Evolutionary conservation across 169 alveolate species (phyloP), one percentile per base, ranked within the genome.

Genomic region (Theileria orientalis): DNA sequence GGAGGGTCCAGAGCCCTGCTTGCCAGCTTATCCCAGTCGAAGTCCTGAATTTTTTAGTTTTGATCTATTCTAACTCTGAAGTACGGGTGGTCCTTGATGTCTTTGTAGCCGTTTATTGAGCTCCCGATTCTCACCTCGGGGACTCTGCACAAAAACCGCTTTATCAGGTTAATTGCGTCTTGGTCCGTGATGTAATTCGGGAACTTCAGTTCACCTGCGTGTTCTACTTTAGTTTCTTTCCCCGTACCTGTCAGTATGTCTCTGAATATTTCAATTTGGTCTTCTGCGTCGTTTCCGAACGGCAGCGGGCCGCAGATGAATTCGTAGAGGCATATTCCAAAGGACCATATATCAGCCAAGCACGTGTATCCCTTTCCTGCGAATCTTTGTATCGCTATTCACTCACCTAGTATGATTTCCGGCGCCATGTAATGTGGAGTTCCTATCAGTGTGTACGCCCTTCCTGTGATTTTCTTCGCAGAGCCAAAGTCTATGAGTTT

Each of bases 371-470:
- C 99, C 76, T 95, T 93, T 46, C 99, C 99, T 74, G 78, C 30
- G 44, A 40, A n/a, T 13, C 69, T 30, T 86, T 83, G 3, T 21
- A 14, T 3, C 19, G 1, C 1, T 19, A 19, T 16, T 7, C n/a
- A 93, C 40, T 66, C 83, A 69, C 98, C 97, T 27, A 93, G 78
- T 25, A 95, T 90, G 49, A 94, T 92, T 52, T 95, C 96, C 9
- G 98, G 98, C 6, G 98, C 98, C 98, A 96, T 96, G 59, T 96
- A 96, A 75, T 95, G 98, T 44, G 99, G 99, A 0, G 99, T 95
- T 0, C 99, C 98, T n/a, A 94, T 94, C 30, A 95, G 92, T 23
- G 98, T 95, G 76, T 90, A 95, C 6, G 98, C 92, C 78, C 98
- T 91, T 16, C 95, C 96, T 72, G 85, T 83, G 21, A 97, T 88